phyloP scores from a whole-genome alignment of 2,329 filamentous ascomycete genomes.

The Pleomassaria siparia region DNA sequence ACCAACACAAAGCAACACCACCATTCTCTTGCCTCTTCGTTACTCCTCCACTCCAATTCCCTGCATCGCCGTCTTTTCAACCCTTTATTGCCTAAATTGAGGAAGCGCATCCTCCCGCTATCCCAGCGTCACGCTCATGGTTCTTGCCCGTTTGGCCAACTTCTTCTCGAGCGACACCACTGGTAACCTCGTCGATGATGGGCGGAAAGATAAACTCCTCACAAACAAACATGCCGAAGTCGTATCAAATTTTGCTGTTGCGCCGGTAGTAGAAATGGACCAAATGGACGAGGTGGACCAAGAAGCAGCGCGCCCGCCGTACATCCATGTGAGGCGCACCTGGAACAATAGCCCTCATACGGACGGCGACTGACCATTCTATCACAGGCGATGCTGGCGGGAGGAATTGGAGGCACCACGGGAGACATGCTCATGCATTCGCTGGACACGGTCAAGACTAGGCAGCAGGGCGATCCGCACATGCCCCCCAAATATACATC shows the following conservation, averaged over 20 bases:
- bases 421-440: constrained; percentile 99
- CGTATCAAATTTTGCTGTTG: constrained; percentile 7
- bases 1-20: not conserved
- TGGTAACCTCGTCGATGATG: constrained; percentile 43
- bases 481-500: constrained; percentile 91
- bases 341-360: not conserved
- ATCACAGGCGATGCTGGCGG: constrained; percentile 85
- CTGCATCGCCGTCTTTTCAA: not conserved
- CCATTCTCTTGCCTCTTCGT: not conserved
- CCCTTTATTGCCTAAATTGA: not conserved
- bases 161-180: constrained; percentile 43
- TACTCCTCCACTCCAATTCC: not conserved
- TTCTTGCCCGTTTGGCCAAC: constrained; percentile 53
- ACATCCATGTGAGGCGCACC: constrained; percentile 47
- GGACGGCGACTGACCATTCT: not conserved
- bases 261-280: constrained; percentile 18
- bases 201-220: constrained; percentile 22
- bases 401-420: constrained; percentile 86
- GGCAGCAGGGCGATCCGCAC: constrained; percentile 94
- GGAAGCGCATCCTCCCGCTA: constrained; percentile 7
- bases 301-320: constrained; percentile 50
- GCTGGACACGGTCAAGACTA: constrained; percentile 95
- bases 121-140: constrained; percentile 44
- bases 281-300: constrained; percentile 39
- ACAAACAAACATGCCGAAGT: constrained; percentile 26